phyloP scores from a whole-genome alignment of 176 grass and related monocot genomes.

The Raddia guianensis region DNA sequence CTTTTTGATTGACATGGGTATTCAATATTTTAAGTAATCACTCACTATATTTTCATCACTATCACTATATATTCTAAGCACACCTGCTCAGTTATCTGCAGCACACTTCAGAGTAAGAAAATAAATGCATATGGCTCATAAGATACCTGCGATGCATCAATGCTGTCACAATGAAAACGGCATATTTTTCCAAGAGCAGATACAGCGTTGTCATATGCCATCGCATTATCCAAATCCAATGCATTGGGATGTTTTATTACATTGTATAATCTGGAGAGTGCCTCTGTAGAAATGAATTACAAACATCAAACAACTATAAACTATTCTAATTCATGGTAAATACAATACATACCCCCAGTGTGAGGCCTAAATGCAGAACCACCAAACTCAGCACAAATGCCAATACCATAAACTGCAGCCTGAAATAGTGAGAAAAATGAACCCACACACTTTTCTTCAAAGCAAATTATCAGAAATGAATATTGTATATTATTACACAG shows the following conservation, averaged over 20 bases:
- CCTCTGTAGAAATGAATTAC: conserved; percentile 50
- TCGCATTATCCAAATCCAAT: conserved; percentile 65
- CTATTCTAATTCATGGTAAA: conserved; percentile 15
- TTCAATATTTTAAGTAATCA: background rate
- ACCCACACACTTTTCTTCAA: background rate
- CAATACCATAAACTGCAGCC: conserved; percentile 85
- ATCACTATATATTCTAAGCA: background rate
- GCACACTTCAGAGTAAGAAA: conserved; percentile 14
- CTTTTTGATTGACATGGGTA: conserved; percentile 1
- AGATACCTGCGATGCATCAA: conserved; percentile 74
- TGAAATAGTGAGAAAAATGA: conserved; percentile 36
- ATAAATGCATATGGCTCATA: conserved; percentile 26
- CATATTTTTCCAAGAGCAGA: conserved; percentile 91
- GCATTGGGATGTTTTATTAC: conserved; percentile 77
- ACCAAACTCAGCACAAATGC: conserved; percentile 81
- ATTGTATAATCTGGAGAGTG: conserved; percentile 67
- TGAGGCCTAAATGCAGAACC: conserved; percentile 59
- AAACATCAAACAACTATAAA: conserved; percentile 16
- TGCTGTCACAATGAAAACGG: conserved; percentile 65
- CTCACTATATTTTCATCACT: conserved; percentile 2
- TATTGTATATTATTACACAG: background rate
- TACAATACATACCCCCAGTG: conserved; percentile 53
- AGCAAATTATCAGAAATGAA: conserved; percentile 19
- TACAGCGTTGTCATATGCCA: conserved; percentile 91
- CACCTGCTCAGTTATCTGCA: conserved; percentile 3